Base-by-base conservation (phyloP, 768 basidiomycete species). In the Postia placenta region DNA sequence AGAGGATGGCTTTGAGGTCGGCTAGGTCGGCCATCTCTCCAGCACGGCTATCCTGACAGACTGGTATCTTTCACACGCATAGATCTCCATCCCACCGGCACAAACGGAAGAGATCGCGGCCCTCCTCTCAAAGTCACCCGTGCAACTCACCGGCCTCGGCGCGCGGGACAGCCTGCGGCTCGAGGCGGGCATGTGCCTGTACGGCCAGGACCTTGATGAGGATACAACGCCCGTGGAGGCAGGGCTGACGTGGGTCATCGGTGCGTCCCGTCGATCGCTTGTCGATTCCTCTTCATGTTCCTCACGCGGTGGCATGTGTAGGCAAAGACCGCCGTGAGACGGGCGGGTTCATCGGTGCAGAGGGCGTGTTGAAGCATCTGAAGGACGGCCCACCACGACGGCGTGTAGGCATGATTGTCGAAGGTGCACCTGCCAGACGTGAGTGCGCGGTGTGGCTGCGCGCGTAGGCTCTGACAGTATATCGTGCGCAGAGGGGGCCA, bases 171-270 rank as follows among this genome's bases (percentile, higher is more conserved):
- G 87, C 54, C 70, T 99, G n/a, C 80, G 95, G 20, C 72, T 98
- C 36, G 96, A 98, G 67, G 95, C 95, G 0, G 95, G 95, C 11
- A 85, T 98, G 83, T 98, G 95, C 66, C 72, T 99, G 26, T 96
- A 98, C 61, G 96, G 96, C 0, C 84, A 91, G 56, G 95, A 98
- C 59, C 70, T 98, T 14, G 87, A 94, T 63, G 94, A 98, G 67
- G 71, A 72, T 38, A 90, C 85, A 2, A 81, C 81, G 0, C 91
- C 92, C 0, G 81, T 96, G 2, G 95, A 98, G 67, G 96, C 92
- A 2, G 94, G 87, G 9, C 71, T 99, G 40, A 76, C 77, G 0
- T 98, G 95, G 96, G 81, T 98, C 22, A 92, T 99, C 42, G 88
- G 93, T 90, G 53, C 48, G 83, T 48, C 17, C 30, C 7, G 9